phyloP scores from a whole-genome alignment of 257 asterid genomes.

The Orobanche coerulescens region DNA sequence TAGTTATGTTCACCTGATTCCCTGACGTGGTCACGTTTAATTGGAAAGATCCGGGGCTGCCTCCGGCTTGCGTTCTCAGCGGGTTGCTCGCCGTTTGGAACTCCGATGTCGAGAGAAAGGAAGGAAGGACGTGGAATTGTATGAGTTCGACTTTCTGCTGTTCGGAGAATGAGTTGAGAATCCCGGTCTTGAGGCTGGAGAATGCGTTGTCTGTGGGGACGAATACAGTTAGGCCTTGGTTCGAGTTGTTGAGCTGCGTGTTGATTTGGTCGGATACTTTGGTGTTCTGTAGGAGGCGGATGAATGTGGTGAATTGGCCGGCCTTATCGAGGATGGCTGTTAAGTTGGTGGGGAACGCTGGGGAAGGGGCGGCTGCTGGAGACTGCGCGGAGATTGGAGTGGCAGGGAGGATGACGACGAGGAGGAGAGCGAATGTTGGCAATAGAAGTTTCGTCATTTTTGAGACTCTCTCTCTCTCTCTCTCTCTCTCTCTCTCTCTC shows the following conservation, averaged over 20 bases:
- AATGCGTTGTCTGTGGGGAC: constrained; percentile 44
- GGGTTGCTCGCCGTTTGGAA: constrained; percentile 52
- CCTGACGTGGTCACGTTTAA: constrained; percentile 43
- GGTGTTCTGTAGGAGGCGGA: constrained; percentile 45
- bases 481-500: no score
- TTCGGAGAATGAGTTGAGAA: constrained; percentile 35
- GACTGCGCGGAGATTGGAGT: constrained; percentile 29
- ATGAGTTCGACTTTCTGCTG: constrained; percentile 36
- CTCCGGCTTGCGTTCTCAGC: constrained; percentile 46
- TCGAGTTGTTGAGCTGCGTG: constrained; percentile 33
- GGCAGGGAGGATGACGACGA: constrained; percentile 9
- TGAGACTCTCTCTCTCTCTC: neutral
- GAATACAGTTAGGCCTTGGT: constrained; percentile 35
- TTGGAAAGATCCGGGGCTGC: constrained; percentile 28
- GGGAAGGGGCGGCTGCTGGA: constrained; percentile 40
- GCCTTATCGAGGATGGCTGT: constrained; percentile 49
- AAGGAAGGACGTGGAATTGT: constrained; percentile 42
- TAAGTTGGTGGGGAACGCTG: constrained; percentile 36
- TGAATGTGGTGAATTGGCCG: constrained; percentile 32
- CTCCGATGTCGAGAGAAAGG: constrained; percentile 28
- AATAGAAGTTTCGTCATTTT: neutral
- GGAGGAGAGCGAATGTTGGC: neutral
- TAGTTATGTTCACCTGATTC: constrained; percentile 34
- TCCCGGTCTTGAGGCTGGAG: constrained; percentile 33
- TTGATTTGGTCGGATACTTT: constrained; percentile 34